Evolutionary conservation across 257 asterid genomes (phyloP).

Genomic region (Ballota nigra): DNA sequence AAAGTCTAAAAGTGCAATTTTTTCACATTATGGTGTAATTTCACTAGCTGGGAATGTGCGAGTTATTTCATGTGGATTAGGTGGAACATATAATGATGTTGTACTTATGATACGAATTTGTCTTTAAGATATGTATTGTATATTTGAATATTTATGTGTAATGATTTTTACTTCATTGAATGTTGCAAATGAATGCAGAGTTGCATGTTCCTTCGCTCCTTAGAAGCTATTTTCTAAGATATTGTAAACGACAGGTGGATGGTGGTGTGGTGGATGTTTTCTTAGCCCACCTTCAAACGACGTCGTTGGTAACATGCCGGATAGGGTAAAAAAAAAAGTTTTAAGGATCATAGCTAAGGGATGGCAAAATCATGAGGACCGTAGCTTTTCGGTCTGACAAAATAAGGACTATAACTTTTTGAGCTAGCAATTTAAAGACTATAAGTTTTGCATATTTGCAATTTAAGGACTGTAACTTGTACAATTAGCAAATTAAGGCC

Average conservation of each 20-base stretch:
- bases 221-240: slow-evolving; percentile 37
- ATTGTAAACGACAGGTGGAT: slow-evolving; percentile 32
- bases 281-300: slow-evolving; percentile 22
- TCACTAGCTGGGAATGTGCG: slow-evolving; percentile 33
- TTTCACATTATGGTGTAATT: slow-evolving; percentile 39
- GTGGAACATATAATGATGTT: slow-evolving; percentile 38
- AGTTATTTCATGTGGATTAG: slow-evolving; percentile 36
- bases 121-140: too few relatives aligned
- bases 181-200: slow-evolving; percentile 48
- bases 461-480: too few relatives aligned
- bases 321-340: too few relatives aligned
- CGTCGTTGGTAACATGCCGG: slow-evolving; percentile 21
- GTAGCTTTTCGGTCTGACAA: too few relatives aligned
- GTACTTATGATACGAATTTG: slow-evolving; percentile 29
- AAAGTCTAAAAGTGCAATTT: too few relatives aligned
- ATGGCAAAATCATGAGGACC: too few relatives aligned
- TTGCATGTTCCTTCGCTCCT: slow-evolving; percentile 50
- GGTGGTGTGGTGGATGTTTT: slow-evolving; percentile 55
- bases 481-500: too few relatives aligned
- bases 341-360: too few relatives aligned
- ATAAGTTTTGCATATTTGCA: too few relatives aligned
- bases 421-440: too few relatives aligned
- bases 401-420: too few relatives aligned
- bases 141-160: neutral
- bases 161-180: neutral